Base-by-base conservation (phyloP, 805 yeast species). In the Candida krabiensis region DNA sequence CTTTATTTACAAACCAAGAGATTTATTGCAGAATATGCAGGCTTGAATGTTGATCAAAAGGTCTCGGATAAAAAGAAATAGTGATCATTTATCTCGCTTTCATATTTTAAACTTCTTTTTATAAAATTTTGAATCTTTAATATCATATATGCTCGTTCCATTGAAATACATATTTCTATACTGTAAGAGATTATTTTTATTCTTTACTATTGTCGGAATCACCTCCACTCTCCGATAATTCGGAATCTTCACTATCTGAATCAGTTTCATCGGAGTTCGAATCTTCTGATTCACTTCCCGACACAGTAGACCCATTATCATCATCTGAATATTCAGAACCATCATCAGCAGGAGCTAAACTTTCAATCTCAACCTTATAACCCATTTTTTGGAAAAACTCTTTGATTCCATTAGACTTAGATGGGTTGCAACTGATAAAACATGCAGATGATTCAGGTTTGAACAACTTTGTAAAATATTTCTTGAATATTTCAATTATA, bases 341-440 rank as follows among this genome's bases (percentile, higher is more conserved):
- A 16, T 46, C 58, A 5, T 29, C 62, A 8, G 50, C 61, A 12
- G 56, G 60, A n/a, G 58, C 58, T 13, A 83, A 61, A 34, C 77
- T 79, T 44, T 83, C 88, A 19, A 80, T 64, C 4, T 59, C 55
- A 19, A 84, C 83, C 0, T 65, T 61, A 55, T 83, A 91, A 0
- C 95, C 95, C 8, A 22, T 29, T 1, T 51, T 51, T 8, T 50
- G 53, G 38, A 90, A 75, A 38, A 69, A 77, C 13, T 57, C 61
- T 29, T 63, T 60, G 37, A 86, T 62, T 4, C 60, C 62, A 0
- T 68, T 76, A 3, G 65, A 56, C 46, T 80, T 83, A 2, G 80
- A 65, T 3, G 91, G 84, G 49, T 93, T 89, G 38, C 90, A 75
- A 52, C 88, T 79, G 3, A 81, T 66, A 53, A 88, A 89, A 8